These are phyloP conservation scores for Fusarium nodosum DNA, from an alignment of 2,329 filamentous ascomycete genomes.

Conservation along the genomic window DNA sequence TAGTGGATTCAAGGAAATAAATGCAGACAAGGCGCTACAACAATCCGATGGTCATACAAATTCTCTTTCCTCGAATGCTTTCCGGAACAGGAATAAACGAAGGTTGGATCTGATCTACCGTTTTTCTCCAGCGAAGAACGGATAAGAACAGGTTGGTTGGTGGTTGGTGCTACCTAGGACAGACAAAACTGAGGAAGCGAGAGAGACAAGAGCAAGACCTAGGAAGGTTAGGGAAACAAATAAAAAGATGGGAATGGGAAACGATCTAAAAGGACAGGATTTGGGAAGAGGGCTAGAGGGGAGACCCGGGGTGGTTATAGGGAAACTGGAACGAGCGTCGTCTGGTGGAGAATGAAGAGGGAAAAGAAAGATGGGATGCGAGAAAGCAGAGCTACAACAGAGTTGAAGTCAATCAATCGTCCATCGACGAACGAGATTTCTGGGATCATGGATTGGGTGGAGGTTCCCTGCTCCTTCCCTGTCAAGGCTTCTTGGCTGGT, in stretches of 20 bases:
- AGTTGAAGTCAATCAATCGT: slow-evolving; percentile 32
- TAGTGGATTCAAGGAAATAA: slow-evolving; percentile 39
- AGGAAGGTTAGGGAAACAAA: slow-evolving; percentile 29
- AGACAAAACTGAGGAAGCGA: slow-evolving; percentile 37
- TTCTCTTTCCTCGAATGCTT: slow-evolving; percentile 13
- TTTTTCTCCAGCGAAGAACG: slow-evolving; percentile 42
- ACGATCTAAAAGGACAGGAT: slow-evolving; percentile 30
- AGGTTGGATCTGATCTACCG: slow-evolving; percentile 31
- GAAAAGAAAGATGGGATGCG: slow-evolving; percentile 33
- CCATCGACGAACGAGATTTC: slow-evolving; percentile 43
- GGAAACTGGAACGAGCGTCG: slow-evolving; percentile 46
- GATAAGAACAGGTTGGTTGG: slow-evolving; percentile 27
- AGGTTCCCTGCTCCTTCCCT: slow-evolving; percentile 40
- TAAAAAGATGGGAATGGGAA: slow-evolving; percentile 31
- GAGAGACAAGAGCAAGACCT: slow-evolving; percentile 24
- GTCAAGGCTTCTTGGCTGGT: slow-evolving; percentile 18
- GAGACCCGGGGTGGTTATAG: slow-evolving; percentile 44
- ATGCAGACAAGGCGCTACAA: slow-evolving; percentile 37
- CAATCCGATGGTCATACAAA: slow-evolving; percentile 20
- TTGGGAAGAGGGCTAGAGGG: slow-evolving; percentile 15
- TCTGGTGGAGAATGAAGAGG: slow-evolving; percentile 42
- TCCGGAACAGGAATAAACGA: slow-evolving; percentile 45
- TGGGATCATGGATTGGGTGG: slow-evolving; percentile 42
- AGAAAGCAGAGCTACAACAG: slow-evolving; percentile 20
- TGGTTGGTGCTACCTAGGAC: slow-evolving; percentile 21